These are phyloP conservation scores for Hibiscus syriacus DNA, from an alignment of 345 rosid genomes.

Conservation along the genomic window DNA sequence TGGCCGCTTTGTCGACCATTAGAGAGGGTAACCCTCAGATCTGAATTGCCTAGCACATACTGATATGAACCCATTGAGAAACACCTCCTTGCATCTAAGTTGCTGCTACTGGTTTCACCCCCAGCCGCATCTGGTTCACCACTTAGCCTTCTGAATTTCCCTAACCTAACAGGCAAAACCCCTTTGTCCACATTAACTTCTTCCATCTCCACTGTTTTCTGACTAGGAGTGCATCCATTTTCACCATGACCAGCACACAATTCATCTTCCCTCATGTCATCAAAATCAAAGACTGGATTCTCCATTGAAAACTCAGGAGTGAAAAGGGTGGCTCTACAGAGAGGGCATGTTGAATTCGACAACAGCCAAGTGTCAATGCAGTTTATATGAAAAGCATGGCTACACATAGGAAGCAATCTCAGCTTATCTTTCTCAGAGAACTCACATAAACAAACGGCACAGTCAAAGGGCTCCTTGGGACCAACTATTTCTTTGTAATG, in stretches of 20 bases:
- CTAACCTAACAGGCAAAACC: slow-evolving; percentile 66
- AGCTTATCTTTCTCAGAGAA: slow-evolving; percentile 74
- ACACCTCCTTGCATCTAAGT: slow-evolving; percentile 75
- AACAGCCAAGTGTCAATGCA: slow-evolving; percentile 89
- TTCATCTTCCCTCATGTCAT: slow-evolving; percentile 61
- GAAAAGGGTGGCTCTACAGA: slow-evolving; percentile 70
- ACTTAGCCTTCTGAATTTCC: slow-evolving; percentile 58
- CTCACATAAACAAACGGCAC: slow-evolving; percentile 86
- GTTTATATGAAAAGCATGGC: slow-evolving; percentile 83
- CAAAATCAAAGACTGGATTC: slow-evolving; percentile 62
- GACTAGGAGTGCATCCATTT: slow-evolving; percentile 10
- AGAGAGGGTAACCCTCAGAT: slow-evolving; percentile 46
- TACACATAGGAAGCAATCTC: slow-evolving; percentile 70
- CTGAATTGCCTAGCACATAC: slow-evolving; percentile 61
- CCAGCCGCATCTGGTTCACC: slow-evolving; percentile 31
- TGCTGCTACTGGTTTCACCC: slow-evolving; percentile 82
- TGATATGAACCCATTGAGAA: slow-evolving; percentile 88
- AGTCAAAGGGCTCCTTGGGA: slow-evolving; percentile 67
- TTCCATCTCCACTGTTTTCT: slow-evolving; percentile 50
- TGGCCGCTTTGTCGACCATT: slow-evolving; percentile 14
- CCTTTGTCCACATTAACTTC: slow-evolving; percentile 58
- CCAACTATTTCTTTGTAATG: slow-evolving; percentile 70
- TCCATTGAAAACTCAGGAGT: slow-evolving; percentile 61
- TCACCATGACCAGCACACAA: slow-evolving; percentile 14
- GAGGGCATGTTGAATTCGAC: slow-evolving; percentile 78